phyloP scores from a whole-genome alignment of 768 basidiomycete species.

The Boletus insuetus region DNA sequence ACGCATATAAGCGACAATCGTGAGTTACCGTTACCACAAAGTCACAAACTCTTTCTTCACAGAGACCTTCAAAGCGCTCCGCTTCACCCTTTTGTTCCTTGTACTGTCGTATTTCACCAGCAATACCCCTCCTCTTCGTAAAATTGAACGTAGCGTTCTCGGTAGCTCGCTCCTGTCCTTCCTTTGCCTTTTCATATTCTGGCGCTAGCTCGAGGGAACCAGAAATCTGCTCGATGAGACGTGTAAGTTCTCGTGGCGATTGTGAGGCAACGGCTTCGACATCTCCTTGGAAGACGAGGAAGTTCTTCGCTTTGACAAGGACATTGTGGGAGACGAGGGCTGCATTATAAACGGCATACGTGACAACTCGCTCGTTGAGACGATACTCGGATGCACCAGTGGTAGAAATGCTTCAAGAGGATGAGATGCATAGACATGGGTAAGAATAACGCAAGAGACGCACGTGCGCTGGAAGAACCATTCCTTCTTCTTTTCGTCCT shows the following conservation, averaged over 20 bases:
- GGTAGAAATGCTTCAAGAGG: slow-evolving; percentile 67
- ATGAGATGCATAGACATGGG: not conserved
- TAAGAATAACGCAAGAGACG: slow-evolving; percentile 32
- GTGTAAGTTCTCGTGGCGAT: slow-evolving; percentile 83
- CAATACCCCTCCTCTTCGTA: slow-evolving; percentile 88
- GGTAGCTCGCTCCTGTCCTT: slow-evolving; percentile 83
- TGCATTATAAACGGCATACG: slow-evolving; percentile 85
- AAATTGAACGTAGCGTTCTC: slow-evolving; percentile 96
- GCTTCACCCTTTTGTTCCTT: slow-evolving; percentile 96
- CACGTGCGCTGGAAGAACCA: slow-evolving; percentile 92
- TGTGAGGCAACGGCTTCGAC: slow-evolving; percentile 98
- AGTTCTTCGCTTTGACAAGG: slow-evolving; percentile 98
- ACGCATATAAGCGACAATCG: slow-evolving; percentile 5
- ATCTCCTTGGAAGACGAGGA: slow-evolving; percentile 98
- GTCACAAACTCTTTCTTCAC: slow-evolving; percentile 63
- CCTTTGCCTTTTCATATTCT: slow-evolving; percentile 89
- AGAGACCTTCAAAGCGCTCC: slow-evolving; percentile 77
- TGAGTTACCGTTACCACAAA: not conserved
- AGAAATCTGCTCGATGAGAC: slow-evolving; percentile 92
- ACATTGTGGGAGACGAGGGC: slow-evolving; percentile 89
- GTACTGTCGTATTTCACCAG: slow-evolving; percentile 95
- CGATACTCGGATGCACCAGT: slow-evolving; percentile 89
- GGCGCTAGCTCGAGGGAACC: slow-evolving; percentile 87
- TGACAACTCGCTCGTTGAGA: slow-evolving; percentile 76
- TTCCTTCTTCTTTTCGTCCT: slow-evolving; percentile 73